Evolutionary conservation across 2,329 filamentous ascomycete species (phyloP), one percentile per base, ranked within the genome.

Genomic region (Verticillium tricorpus): DNA sequence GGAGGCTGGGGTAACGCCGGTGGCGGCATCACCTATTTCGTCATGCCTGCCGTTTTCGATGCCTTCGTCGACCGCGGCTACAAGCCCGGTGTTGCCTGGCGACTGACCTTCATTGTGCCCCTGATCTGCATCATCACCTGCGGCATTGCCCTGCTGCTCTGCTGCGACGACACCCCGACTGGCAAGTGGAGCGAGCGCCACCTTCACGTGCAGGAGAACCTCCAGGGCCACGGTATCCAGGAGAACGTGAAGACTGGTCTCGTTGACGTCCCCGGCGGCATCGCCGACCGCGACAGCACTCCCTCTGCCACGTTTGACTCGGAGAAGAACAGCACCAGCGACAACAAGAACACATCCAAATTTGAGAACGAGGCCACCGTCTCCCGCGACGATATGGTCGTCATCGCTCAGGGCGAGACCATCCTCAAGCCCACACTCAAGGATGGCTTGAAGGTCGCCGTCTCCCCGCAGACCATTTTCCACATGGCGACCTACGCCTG

Each of bases 11-110:
- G 93, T 59, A 97, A 96, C 69, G 85, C 91, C 31, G 93, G 93
- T 62, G 93, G 93, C 65, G 93, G 93, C 61, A 90, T 96, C 67
- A 96, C 93, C 2, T 96, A 96, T 78, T 96, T 96, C 74, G 85
- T 94, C 68, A 96, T 97, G 92, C 93, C 93, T 2, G 91, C 91
- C 5, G 88, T 97, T 62, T 95, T 89, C 75, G 89, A 96, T 74
- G 91, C 90, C 0, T 80, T 96, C 25, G 69, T 76, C 7, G 70
- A 81, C 1, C 81, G 81, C 57, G 85, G 87, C 7, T 79, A 94
- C 60, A 77, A 81, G 1, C 76, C 86, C 2, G 87, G 90, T 67
- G 82, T 87, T 40, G 90, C 93, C 2, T 97, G 93, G 93, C 85
- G 93, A 31, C 85, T 96, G 1, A 84, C 92, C 2, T 97, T 96